Conservation (phyloP, 2,329 filamentous ascomycete genomes). For the Fusarium palustre region DNA sequence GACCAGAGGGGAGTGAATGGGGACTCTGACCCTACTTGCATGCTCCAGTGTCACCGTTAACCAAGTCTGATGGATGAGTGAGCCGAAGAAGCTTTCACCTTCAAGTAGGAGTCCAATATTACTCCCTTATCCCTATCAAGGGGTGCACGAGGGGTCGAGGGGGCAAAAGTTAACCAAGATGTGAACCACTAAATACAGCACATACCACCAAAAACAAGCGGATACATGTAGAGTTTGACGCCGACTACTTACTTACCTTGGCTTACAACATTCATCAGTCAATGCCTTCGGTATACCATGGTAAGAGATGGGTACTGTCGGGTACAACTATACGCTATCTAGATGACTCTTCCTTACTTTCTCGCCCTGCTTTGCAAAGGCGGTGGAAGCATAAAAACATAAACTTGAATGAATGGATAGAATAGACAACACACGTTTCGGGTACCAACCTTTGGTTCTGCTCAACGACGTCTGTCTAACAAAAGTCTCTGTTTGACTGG, state of each 20-base stretch:
- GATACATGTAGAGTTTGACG: conserved; percentile 4
- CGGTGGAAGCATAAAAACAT: not conserved
- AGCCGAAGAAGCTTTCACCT: not conserved
- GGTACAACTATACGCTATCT: not conserved
- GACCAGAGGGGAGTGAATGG: not conserved
- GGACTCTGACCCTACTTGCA: not conserved
- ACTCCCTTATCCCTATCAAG: not conserved
- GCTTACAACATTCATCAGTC: not conserved
- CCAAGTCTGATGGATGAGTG: not conserved
- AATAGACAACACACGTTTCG: not conserved
- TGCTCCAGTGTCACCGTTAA: not conserved
- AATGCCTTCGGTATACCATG: conserved; percentile 3
- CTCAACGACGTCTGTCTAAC: not conserved
- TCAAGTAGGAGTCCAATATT: not conserved
- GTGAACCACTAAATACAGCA: not conserved
- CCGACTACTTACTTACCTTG: not conserved
- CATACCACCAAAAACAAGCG: not conserved
- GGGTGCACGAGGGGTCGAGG: not conserved
- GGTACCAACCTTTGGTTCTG: not conserved
- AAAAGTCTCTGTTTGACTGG: not conserved
- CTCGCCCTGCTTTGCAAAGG: not conserved
- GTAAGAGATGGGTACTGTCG: conserved; percentile 3
- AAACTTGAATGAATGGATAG: not conserved
- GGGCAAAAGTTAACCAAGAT: not conserved
- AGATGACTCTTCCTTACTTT: not conserved